phyloP scores from a whole-genome alignment of 805 yeast species.

The Metschnikowia cubensis region DNA sequence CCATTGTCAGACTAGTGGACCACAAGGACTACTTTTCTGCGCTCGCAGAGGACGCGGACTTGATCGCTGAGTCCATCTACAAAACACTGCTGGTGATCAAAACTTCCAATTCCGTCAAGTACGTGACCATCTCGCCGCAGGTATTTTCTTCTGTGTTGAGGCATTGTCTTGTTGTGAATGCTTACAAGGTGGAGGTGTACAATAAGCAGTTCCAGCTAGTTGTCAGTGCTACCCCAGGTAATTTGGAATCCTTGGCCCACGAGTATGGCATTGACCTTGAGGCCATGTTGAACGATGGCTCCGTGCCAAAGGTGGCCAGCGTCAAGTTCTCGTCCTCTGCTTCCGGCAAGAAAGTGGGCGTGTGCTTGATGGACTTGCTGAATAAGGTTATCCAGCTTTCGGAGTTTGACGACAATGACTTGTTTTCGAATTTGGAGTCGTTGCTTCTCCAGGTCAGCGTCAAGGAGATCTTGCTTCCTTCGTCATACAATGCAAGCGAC shows the following conservation, averaged over 20 bases:
- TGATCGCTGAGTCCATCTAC: conserved; percentile 80
- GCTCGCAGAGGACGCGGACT: conserved; percentile 68
- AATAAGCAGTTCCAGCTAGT: conserved; percentile 57
- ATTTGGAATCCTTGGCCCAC: conserved; percentile 50
- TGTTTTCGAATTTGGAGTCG: conserved; percentile 82
- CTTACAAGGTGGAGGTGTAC: conserved; percentile 78
- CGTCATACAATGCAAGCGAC: conserved; percentile 30
- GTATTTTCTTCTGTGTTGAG: conserved; percentile 65
- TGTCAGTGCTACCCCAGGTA: conserved; percentile 84
- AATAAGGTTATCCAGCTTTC: conserved; percentile 62
- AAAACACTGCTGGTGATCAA: conserved; percentile 81
- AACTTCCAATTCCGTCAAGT: conserved; percentile 45
- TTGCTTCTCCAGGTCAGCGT: conserved; percentile 84
- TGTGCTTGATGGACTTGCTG: conserved; percentile 74
- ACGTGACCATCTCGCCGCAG: conserved; percentile 74
- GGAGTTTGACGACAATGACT: conserved; percentile 84
- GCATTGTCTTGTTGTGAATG: conserved; percentile 63
- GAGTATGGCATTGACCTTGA: conserved; percentile 47
- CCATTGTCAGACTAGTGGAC: conserved; percentile 70
- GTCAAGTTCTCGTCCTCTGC: conserved; percentile 33
- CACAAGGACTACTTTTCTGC: conserved; percentile 75
- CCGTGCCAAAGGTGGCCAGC: conserved; percentile 40
- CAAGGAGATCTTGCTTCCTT: conserved; percentile 71
- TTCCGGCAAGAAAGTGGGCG: conserved; percentile 57
- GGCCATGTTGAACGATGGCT: conserved; percentile 52